These are phyloP conservation scores for Apophysomyces variabilis DNA, from an alignment of 371 early-diverging fungal genomes.

Conservation along the genomic window DNA sequence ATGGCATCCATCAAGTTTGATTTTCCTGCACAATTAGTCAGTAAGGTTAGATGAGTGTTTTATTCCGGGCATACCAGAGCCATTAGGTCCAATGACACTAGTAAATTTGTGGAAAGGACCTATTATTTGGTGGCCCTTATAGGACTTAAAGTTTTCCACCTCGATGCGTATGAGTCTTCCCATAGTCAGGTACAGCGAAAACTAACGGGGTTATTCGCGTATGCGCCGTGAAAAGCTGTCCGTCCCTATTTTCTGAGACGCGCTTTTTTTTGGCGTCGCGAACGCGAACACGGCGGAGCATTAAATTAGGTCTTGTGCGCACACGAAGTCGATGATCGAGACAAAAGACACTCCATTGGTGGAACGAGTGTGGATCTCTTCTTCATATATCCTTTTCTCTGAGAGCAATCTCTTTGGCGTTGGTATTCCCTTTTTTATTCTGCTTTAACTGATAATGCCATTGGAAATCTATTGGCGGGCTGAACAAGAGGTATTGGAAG, in stretches of 20 bases:
- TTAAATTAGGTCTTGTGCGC: neutral
- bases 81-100: constrained; percentile 99
- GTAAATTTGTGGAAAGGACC: constrained; percentile 98
- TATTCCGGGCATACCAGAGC: constrained; percentile 73
- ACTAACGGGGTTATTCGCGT: neutral
- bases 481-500: too few relatives aligned
- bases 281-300: neutral
- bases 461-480: too few relatives aligned
- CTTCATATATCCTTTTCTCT: too few relatives aligned
- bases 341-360: too few relatives aligned
- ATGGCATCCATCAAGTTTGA: constrained; percentile 99
- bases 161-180: constrained; percentile 89
- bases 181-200: constrained; percentile 48
- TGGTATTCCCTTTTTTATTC: too few relatives aligned
- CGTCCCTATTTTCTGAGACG: constrained; percentile 1
- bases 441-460: too few relatives aligned
- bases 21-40: constrained; percentile 72
- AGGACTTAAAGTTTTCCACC: constrained; percentile 99
- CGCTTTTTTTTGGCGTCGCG: neutral
- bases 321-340: too few relatives aligned
- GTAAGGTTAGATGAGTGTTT: neutral
- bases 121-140: constrained; percentile 90
- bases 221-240: neutral
- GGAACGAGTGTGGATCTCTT: neutral
- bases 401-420: too few relatives aligned